A percentile compares a stretch with the other conserved stretches of the same genome.
Evolutionary conservation across 2,329 filamentous ascomycete species (phyloP).

Genomic region (Epicoccum sorghinum): DNA sequence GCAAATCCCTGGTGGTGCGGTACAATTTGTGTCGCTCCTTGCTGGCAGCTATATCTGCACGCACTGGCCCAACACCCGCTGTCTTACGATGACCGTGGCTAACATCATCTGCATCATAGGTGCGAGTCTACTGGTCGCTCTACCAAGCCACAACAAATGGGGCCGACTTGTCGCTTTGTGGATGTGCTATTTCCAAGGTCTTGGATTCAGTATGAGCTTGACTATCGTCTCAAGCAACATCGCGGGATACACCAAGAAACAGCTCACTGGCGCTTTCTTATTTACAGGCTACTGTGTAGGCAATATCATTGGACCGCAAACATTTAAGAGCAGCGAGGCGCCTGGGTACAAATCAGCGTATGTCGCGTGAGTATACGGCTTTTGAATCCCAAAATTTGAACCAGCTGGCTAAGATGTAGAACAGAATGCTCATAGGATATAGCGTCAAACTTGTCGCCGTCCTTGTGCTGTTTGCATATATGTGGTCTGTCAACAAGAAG

Average conservation of each 20-base stretch:
- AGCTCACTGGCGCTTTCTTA: slow-evolving; percentile 59
- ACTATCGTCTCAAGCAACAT: slow-evolving; percentile 53
- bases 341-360: slow-evolving; percentile 40
- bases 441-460: slow-evolving; percentile 48
- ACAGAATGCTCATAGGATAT: slow-evolving; percentile 48
- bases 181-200: slow-evolving; percentile 55
- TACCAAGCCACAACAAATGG: slow-evolving; percentile 34
- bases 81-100: slow-evolving; percentile 43
- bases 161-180: slow-evolving; percentile 36
- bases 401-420: background rate
- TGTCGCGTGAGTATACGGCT: slow-evolving; percentile 12
- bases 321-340: slow-evolving; percentile 48
- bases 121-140: slow-evolving; percentile 24
- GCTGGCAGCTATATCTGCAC: slow-evolving; percentile 37
- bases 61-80: slow-evolving; percentile 20
- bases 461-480: slow-evolving; percentile 42
- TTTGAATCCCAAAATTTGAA: background rate
- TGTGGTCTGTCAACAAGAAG: slow-evolving; percentile 44
- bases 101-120: slow-evolving; percentile 36
- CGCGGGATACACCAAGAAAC: slow-evolving; percentile 52
- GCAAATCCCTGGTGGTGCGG: slow-evolving; percentile 63
- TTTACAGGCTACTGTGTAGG: slow-evolving; percentile 51
- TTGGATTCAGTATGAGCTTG: slow-evolving; percentile 37
- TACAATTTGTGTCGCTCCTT: slow-evolving; percentile 49
- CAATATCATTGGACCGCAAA: slow-evolving; percentile 52